A percentile compares a stretch with the other conserved stretches of the same genome.
Evolutionary conservation across 768 basidiomycete genomes (phyloP).

Genomic region (Astraeus odoratus): DNA sequence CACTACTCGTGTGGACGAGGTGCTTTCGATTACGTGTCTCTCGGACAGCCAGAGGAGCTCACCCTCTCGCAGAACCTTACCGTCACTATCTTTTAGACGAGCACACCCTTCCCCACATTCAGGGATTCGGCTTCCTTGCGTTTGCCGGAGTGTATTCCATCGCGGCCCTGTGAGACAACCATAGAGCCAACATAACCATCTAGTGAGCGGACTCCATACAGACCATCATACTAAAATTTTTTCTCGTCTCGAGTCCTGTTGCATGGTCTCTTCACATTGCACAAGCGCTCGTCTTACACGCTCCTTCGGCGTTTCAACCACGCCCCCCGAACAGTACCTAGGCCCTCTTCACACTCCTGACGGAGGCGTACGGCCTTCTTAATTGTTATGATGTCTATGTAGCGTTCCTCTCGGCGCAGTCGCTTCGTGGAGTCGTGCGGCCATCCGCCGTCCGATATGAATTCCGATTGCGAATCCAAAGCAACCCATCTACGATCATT

Average conservation of each 20-base stretch:
- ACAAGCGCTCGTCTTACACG: neutral
- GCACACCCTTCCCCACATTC: neutral
- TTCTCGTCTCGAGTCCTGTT: neutral
- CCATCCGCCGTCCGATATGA: neutral
- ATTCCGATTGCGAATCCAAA: neutral
- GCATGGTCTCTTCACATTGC: neutral
- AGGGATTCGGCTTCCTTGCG: neutral
- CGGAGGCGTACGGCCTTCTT: neutral
- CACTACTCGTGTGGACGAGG: too few relatives aligned
- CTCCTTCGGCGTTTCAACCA: neutral
- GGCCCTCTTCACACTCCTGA: neutral
- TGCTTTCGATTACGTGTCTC: too few relatives aligned
- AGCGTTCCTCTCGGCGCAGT: neutral
- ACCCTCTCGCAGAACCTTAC: too few relatives aligned
- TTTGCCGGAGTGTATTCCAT: neutral
- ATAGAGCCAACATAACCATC: neutral
- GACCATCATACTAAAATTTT: neutral
- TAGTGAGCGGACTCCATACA: too few relatives aligned
- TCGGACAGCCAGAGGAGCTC: too few relatives aligned
- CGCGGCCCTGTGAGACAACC: neutral
- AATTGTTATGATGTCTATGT: neutral
- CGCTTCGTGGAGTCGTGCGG: neutral
- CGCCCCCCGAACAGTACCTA: neutral
- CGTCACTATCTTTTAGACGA: neutral
- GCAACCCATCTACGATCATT: neutral